Evolutionary conservation across 768 basidiomycete species (phyloP).

Genomic region (Boletus tylopilopsis): DNA sequence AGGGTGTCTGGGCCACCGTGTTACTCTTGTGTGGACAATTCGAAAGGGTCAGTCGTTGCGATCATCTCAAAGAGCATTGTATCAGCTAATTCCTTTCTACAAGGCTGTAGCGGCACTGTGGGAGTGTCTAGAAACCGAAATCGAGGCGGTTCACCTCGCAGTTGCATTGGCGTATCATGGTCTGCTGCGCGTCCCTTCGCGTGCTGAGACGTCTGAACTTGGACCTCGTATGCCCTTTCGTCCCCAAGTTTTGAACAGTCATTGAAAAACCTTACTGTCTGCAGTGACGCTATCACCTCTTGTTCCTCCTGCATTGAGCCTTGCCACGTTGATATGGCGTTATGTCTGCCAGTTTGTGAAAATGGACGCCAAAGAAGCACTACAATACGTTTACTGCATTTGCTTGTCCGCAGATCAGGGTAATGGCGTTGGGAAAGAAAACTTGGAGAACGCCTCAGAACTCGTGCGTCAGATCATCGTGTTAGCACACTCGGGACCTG

Average conservation of each 20-base stretch:
- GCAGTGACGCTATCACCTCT: slow-evolving; percentile 68
- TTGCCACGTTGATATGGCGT: slow-evolving; percentile 85
- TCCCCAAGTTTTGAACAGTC: background rate
- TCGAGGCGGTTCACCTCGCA: slow-evolving; percentile 93
- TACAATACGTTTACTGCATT: slow-evolving; percentile 92
- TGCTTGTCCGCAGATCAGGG: slow-evolving; percentile 73
- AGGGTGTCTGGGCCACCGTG: slow-evolving; percentile 77
- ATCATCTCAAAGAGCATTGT: too few species aligned
- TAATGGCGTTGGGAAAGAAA: slow-evolving; percentile 73
- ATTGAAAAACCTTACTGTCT: background rate
- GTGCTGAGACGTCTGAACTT: slow-evolving; percentile 80
- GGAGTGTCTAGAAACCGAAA: slow-evolving; percentile 81
- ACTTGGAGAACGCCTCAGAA: slow-evolving; percentile 78
- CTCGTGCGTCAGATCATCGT: slow-evolving; percentile 76
- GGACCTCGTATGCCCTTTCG: slow-evolving; percentile 59
- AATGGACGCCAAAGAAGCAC: slow-evolving; percentile 84
- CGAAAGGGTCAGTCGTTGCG: slow-evolving; percentile 65
- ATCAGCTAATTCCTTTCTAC: background rate
- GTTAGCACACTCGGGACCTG: slow-evolving; percentile 69
- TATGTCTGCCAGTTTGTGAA: slow-evolving; percentile 91
- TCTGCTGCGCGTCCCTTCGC: slow-evolving; percentile 75
- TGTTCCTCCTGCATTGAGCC: slow-evolving; percentile 68
- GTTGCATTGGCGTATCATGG: slow-evolving; percentile 93
- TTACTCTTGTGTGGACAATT: slow-evolving; percentile 92
- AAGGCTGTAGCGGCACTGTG: slow-evolving; percentile 90